Evolutionary conservation across 1,139 yeast genomes (phyloP), one percentile per base, ranked within the genome.

Genomic region (Wickerhamomyces sp.): DNA sequence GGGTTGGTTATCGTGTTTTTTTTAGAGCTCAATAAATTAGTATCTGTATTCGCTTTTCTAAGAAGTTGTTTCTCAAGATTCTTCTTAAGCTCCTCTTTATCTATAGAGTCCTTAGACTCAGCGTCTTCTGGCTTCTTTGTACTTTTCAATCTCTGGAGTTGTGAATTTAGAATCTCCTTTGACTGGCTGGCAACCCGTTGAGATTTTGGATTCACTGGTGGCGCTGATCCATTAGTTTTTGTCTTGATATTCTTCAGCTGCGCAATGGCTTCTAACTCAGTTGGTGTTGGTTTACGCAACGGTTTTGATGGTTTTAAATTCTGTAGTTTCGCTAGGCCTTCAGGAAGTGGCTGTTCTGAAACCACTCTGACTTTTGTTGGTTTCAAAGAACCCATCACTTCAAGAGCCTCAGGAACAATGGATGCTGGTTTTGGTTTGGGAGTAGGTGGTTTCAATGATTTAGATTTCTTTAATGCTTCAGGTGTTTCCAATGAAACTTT

Each of bases 221-320:
- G 45, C 14, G 38, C 12, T 14, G 29, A 5, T 8, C 12, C 39
- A 14, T 19, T 19, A 3, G 27, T 19, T 14, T 20, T 28, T 41
- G 54, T 58, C 21, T 68, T 57, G 49, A 63, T 56, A 28, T 60
- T 62, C 37, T 62, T 63, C 39, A 25, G 30, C 24, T 64, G 50
- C 37, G 58, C 59, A 5, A 67, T 47, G 0, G 78, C 77, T 36
- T 60, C 65, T 7, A 51, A 21, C 16, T 52, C 47, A 24, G 47
- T 42, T 4, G 31, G 39, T 0, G 52, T 45, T 4, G 47, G 43
- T 36, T 54, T 52, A 20, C 54, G 36, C 21, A 38, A 20, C 6
- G 55, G 54, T 5, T 39, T 38, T 1, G 54, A 44, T 12, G 56
- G 55, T 30, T 49, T 52, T 24, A 51, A 20, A n/a, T 34, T 29